Evolutionary conservation across 1,284 basidiomycete species (phyloP), one percentile per base, ranked within the genome.

Genomic region (Kalmanozyma brasiliensis): DNA sequence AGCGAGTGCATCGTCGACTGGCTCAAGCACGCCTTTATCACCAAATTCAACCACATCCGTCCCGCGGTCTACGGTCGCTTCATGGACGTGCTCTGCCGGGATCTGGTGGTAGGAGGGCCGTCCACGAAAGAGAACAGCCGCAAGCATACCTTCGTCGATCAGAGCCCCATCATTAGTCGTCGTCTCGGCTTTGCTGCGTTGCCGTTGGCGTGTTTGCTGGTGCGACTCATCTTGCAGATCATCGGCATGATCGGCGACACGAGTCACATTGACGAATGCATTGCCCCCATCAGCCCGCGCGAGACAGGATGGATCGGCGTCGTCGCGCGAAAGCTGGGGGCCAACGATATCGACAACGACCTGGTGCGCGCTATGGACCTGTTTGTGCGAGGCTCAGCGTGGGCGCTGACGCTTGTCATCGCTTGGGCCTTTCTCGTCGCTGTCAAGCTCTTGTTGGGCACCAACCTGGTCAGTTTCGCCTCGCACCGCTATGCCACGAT

Each of bases 11-110:
- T 93, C 5, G 96, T 99, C 24, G 96, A 99, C 83, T 98, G 95
- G 96, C 86, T 98, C 58, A 98, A 99, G 80, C 96, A 99, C 79
- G 95, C 95, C 1, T 99, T 98, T 84, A 98, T 99, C 78, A 95
- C 94, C 52, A 98, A 98, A 83, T 98, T 98, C 83, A 87, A 87
- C 42, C 83, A 83, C 59, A 94, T 99, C 51, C 89, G 95, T 1
- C 93, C 94, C 0, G 91, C 90, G 0, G 92, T 98, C 1, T 99
- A 98, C 74, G 94, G 94, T 62, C 87, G 96, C 11, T 99, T 94
- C 83, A 93, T 91, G 11, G 96, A 99, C 78, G 92, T 99, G 0
- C 87, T 99, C 0, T 98, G 95, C 77, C 90, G 92, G 38, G 96
- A 99, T 81, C 87, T 98, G 11, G 87, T 94, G 1, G 90, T 90